Evolutionary conservation across 1,139 yeast species (phyloP), one percentile per base, ranked within the genome.

Genomic region (Sugiyamaella xylanicola): DNA sequence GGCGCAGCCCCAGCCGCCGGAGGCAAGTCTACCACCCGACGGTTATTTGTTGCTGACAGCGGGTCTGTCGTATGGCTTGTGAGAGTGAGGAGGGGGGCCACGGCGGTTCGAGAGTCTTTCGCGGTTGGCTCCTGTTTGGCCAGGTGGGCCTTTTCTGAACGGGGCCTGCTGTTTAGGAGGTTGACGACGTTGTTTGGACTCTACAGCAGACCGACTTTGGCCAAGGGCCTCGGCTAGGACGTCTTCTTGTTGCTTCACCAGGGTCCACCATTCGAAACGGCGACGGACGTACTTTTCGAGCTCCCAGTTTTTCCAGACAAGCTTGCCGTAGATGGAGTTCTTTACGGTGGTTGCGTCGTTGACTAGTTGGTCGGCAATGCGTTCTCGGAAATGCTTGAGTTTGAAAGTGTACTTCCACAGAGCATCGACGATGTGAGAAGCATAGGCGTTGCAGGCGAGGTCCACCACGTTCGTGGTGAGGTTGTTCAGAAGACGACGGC

Each of bases 231-330:
- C 56, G 16, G 64, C 56, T 15, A 67, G 59, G 39, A 51, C 58
- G 54, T 76, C 77, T 67, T 88, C 95, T 65, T 85, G 87, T 52
- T 84, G 84, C 67, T 87, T 90, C 35, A 88, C 81, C 37, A 82
- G 65, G 47, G 79, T 76, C 73, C 87, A 88, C 97, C 97, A 91
- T 66, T 90, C 96, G 67, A 77, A 82, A 69, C 86, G 83, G 71
- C 85, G 85, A 68, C 97, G 80, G 11, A 76, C 70, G 66, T 84
- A 89, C 63, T 84, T 73, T 67, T 90, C 97, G 85, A 91, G 81
- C 32, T 81, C 74, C 98, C 98, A 93, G 70, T 92, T 93, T 68
- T 87, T 88, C 98, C 98, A 93, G 1, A 93, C 98, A 63, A 85
- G 80, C 68, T 87, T 83, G 46, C 99, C 99, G 67, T 93, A 93